Percentiles rank a stretch among this genome's conserved stretches.
These are phyloP conservation scores for Circinella umbellata DNA, from an alignment of 371 early-diverging fungal species.

Conservation along the genomic window DNA sequence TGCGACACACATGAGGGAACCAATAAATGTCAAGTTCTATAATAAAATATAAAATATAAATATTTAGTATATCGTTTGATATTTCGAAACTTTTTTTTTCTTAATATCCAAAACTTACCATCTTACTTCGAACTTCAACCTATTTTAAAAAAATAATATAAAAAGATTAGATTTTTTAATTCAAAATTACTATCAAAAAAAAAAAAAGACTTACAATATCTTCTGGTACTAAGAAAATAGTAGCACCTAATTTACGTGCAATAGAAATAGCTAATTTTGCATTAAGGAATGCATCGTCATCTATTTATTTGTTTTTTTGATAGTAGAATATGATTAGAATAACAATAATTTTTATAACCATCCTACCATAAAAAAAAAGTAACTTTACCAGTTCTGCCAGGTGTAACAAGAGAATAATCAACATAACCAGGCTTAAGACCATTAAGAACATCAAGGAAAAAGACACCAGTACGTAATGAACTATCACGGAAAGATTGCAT, in stretches of 20 bases:
- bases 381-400: conserved; percentile 53
- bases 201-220: conserved; percentile 65
- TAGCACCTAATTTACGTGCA: conserved; percentile 97
- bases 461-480: conserved; percentile 76
- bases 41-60: background rate
- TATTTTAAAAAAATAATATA: no score
- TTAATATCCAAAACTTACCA: background rate
- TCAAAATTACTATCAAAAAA: no score
- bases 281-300: conserved; percentile 90
- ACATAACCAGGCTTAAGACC: conserved; percentile 91
- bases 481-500: conserved; percentile 89
- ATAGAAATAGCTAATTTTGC: conserved; percentile 96
- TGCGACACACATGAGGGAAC: background rate
- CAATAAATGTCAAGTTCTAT: background rate
- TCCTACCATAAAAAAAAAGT: background rate
- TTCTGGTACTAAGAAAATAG: conserved; percentile 96
- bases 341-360: no score
- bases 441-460: conserved; percentile 91
- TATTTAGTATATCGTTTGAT: no score
- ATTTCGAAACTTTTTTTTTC: no score
- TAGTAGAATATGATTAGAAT: background rate
- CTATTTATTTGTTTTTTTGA: no score
- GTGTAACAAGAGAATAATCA: conserved; percentile 85
- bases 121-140: background rate
- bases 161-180: no score